Conservation (phyloP, 768 basidiomycete species). For the Collybia mongolica region DNA sequence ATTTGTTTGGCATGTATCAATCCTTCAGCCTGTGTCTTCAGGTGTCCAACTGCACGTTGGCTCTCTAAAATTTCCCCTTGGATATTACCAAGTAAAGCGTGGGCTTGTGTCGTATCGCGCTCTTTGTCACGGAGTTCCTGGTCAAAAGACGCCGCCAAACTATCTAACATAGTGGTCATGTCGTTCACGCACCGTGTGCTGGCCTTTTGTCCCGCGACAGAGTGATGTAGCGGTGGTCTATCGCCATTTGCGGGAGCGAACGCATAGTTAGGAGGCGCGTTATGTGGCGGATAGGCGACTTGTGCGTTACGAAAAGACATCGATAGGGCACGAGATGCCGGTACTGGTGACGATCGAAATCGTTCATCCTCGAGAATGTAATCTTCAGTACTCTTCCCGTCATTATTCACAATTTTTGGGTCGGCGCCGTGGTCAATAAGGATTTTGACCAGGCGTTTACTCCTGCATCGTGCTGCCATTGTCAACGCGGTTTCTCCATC, state of each 20-base stretch:
- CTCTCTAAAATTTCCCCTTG: conserved; percentile 89
- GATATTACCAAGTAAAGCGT: conserved; percentile 80
- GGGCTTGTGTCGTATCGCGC: conserved; percentile 86
- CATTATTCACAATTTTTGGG: conserved; percentile 90
- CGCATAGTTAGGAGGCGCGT: conserved; percentile 21
- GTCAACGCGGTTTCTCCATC: conserved; percentile 98
- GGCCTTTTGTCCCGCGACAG: conserved; percentile 80
- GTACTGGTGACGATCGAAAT: conserved; percentile 87
- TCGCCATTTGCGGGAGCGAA: conserved; percentile 56
- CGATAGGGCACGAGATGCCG: conserved; percentile 60
- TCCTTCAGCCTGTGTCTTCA: conserved; percentile 67
- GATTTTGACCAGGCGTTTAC: conserved; percentile 92
- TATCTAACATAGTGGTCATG: conserved; percentile 82
- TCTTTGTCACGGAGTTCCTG: conserved; percentile 91
- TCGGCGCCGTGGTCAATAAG: conserved; percentile 96
- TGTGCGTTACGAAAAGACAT: conserved; percentile 79
- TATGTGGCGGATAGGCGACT: conserved; percentile 46
- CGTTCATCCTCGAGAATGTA: conserved; percentile 99
- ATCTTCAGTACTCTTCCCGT: conserved; percentile 96
- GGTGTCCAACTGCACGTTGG: conserved; percentile 69
- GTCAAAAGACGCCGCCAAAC: conserved; percentile 87
- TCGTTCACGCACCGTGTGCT: conserved; percentile 85
- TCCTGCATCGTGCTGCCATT: conserved; percentile 92
- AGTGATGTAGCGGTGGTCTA: conserved; percentile 78
- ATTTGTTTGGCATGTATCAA: conserved; percentile 57